Base-by-base conservation (phyloP, 768 basidiomycete species). In the Lactifluus pinguis region DNA sequence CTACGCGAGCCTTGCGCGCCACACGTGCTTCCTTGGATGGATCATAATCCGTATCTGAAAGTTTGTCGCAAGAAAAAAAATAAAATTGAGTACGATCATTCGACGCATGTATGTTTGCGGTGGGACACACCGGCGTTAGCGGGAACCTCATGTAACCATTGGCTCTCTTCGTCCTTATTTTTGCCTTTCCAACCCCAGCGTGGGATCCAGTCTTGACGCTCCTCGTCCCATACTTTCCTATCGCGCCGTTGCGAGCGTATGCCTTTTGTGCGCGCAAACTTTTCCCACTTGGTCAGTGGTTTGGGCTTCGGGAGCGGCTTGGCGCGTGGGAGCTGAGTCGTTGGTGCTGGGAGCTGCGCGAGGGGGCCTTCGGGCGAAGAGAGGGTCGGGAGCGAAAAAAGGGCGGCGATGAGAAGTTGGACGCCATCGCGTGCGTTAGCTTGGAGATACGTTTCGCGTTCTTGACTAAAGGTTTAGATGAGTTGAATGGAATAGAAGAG, bases 291-390 rank as follows among this genome's bases (percentile, higher is more conserved):
- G 7, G 95, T 98, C 38, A 80, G 84, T 9, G 87, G 86, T 74
- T 95, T 97, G 2, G 89, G 88, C 68, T 93, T 95, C 0, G 95
- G 97, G 2, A 98, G 77, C 0, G 90, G 92, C 71, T 99, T 98
- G 34, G 93, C 81, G 25, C 97, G 83, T 0, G 97, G 97, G 1
- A 98, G 81, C 50, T 78, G 76, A 30, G 87, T 90, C 1, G 79
- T 82, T 2, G 91, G 88, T 1, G 83, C 69, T 0, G 95, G 95
- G 3, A 97, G 86, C 58, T 83, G 78, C 1, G 88, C 91, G 52
- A 92, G 77, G 0, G 92, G 92, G 1, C 95, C 95, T 62, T 92
- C 88, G 19, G 80, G 77, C 13, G 90, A 87, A 10, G 83, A 75
- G 49, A 78, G 75, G 7, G 85, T 89, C 11, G 95, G 94, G 11